These are phyloP conservation scores for Collybia sordida DNA, from an alignment of 768 basidiomycete genomes.

Conservation along the genomic window DNA sequence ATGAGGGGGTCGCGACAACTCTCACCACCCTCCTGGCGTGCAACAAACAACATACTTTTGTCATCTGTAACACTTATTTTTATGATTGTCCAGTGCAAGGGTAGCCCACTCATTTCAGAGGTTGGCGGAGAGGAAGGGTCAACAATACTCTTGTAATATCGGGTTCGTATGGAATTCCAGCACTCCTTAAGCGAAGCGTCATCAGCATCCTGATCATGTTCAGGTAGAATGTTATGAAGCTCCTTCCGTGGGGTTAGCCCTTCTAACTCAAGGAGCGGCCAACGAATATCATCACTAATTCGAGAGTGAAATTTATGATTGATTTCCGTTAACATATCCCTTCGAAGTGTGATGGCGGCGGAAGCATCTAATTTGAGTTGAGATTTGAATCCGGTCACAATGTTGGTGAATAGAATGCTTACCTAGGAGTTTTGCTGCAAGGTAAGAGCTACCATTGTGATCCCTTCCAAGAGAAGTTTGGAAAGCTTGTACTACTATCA, in stretches of 20 bases:
- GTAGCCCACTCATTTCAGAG: slow-evolving; percentile 48
- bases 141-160: slow-evolving; percentile 48
- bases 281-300: slow-evolving; percentile 64
- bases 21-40: slow-evolving; percentile 64
- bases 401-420: not conserved
- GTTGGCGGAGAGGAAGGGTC: slow-evolving; percentile 41
- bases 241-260: slow-evolving; percentile 30
- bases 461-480: slow-evolving; percentile 78
- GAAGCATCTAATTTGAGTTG: slow-evolving; percentile 57
- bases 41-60: slow-evolving; percentile 78
- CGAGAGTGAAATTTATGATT: slow-evolving; percentile 60
- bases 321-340: slow-evolving; percentile 86
- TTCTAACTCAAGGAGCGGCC: slow-evolving; percentile 58
- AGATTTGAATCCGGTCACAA: not conserved
- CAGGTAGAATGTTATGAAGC: slow-evolving; percentile 30
- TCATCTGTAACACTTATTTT: slow-evolving; percentile 85
- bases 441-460: slow-evolving; percentile 43
- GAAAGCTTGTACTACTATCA: slow-evolving; percentile 71
- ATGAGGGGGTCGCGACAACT: slow-evolving; percentile 57
- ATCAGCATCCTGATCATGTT: slow-evolving; percentile 31
- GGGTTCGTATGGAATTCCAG: slow-evolving; percentile 59
- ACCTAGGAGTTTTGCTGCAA: slow-evolving; percentile 69
- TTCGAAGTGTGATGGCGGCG: slow-evolving; percentile 73
- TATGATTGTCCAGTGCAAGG: slow-evolving; percentile 79
- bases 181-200: slow-evolving; percentile 46